These are phyloP conservation scores for Dryas octopetala DNA, from an alignment of 306 rosid genomes.

Conservation along the genomic window DNA sequence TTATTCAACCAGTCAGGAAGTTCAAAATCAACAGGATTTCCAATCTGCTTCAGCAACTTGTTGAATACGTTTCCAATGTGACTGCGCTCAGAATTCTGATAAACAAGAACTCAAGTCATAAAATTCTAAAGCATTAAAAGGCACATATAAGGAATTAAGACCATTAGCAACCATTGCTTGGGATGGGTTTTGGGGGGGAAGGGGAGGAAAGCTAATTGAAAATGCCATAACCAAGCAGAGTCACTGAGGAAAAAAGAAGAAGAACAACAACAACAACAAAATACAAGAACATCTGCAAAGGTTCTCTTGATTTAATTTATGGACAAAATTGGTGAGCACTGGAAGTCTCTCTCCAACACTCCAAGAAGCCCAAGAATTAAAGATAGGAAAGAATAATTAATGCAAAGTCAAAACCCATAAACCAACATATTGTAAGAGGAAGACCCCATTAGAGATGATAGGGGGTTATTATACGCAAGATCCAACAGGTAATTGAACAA, in stretches of 20 bases:
- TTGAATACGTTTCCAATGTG: constrained; percentile 56
- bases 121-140: background rate
- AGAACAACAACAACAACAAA: background rate
- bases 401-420: background rate
- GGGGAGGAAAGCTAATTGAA: background rate
- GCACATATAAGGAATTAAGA: background rate
- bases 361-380: background rate
- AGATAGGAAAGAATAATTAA: background rate
- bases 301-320: background rate
- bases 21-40: constrained; percentile 77
- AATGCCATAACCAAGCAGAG: background rate
- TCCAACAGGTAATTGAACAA: no score
- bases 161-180: background rate
- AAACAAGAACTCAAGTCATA: constrained; percentile 25
- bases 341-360: background rate
- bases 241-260: background rate
- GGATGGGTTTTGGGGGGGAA: no score
- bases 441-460: background rate
- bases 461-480: no score
- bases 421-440: background rate
- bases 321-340: background rate
- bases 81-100: constrained; percentile 61
- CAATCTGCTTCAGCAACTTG: constrained; percentile 68
- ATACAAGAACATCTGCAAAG: background rate
- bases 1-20: constrained; percentile 77